Evolutionary conservation across 805 yeast species (phyloP), one percentile per base, ranked within the genome.

Genomic region (Ogataea pini): DNA sequence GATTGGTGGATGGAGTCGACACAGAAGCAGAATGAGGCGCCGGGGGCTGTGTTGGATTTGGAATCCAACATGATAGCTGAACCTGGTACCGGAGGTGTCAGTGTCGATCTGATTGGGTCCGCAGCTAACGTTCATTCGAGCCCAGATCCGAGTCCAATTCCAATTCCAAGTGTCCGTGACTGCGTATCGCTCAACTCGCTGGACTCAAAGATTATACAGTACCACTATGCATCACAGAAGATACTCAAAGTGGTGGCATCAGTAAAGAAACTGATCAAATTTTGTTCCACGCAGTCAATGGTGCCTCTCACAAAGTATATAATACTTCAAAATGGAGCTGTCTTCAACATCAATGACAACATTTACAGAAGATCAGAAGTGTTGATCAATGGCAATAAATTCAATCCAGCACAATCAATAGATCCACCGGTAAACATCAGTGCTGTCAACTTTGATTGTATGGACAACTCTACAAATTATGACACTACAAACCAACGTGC

Each of bases 181-280:
- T 62, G 70, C 2, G 59, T 68, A 10, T 51, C 63, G 10, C 51
- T 80, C 48, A 78, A 76, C 55, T 68, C 78, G 1, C 67, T 75
- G 41, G 89, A 83, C 54, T 79, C 82, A 12, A 76, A 76, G 51
- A 70, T 81, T 18, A 63, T 84, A 3, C 87, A 85, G 60, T 85
- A 77, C 62, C 76, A 74, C 47, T 79, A 79, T 56, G 78, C 82
- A 8, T 67, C 76, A 2, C 60, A 65, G 47, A 82, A 82, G 58
- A 57, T 82, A 20, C 68, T 68, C 31, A 63, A 65, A 28, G 61
- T 77, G 39, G 55, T 77, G n/a, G 62, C 55, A 19, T 42, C 59
- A 1, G 51, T 75, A 49, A 65, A 49, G 52, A 58, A 14, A 41
- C 54, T 37, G 49, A 54, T 43, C 44, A 50, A 38, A 48, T 55